Base-by-base conservation (phyloP, 352 stramenopile species). In the Globisporangium acanthophoron region DNA sequence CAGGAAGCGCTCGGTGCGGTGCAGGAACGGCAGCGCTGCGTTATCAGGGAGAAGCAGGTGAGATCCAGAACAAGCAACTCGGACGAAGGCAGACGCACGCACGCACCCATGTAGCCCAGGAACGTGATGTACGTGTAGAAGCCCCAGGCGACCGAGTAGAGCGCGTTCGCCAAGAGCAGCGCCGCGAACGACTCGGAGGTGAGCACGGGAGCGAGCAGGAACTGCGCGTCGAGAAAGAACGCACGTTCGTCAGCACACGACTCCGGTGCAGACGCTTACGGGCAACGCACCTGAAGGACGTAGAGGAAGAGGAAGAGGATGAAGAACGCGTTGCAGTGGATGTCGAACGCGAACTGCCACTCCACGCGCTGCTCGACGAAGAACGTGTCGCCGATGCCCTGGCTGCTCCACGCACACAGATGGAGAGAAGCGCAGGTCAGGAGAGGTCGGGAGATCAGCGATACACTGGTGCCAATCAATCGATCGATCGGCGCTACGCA, bases 301-400 rank as follows among this genome's bases (percentile, higher is more conserved):
- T 98, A 98, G 55, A 98, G 80, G 60, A 98, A 80, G 9, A 99
- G 76, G 65, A 99, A 98, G 33, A 98, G 69, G 51, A 97, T 88
- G 59, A 99, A 98, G 77, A 99, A 99, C 40, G 95, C 87, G 83
- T 99, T 99, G 85, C 94, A 98, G 78, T 99, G 97, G 65, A 99
- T 98, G 79, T 99, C 97, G 73, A 99, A 99, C 18, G 97, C 96
- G 71, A 99, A 99, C 54, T 99, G 81, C 96, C 95, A 99, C 80
- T 99, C 97, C 7, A 99, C 97, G 41, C 85, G 81, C 78, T 99
- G 97, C 61, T 97, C 90, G 21, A 99, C 96, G 64, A 93, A 90
- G 45, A 93, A 80, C 62, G 76, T 76, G 60, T 96, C 76, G 24
- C 80, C 74, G 37, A 87, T 83, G n/a, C 74, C 74, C 43, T 85